phyloP scores from a whole-genome alignment of 805 yeast species.

The Nakazawaea sp. region DNA sequence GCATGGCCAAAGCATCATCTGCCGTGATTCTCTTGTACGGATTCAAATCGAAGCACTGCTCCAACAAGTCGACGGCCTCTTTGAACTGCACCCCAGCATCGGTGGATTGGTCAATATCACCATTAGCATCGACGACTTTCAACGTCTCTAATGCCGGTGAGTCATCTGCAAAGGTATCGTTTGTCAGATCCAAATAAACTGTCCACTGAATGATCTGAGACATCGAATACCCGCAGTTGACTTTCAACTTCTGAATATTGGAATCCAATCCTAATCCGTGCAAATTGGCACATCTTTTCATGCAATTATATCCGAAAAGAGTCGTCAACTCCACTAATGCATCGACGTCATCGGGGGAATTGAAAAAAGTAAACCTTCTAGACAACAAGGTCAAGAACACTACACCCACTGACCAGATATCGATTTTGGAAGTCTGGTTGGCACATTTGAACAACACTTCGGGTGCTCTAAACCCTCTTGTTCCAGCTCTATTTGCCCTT shows the following conservation, averaged over 20 bases:
- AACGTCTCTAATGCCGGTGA: constrained; percentile 67
- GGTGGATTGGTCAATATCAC: constrained; percentile 28
- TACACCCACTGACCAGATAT: constrained; percentile 91
- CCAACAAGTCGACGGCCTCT: constrained; percentile 47
- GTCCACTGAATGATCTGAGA: constrained; percentile 36
- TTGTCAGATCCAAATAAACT: constrained; percentile 38
- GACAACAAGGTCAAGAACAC: constrained; percentile 72
- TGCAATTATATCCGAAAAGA: constrained; percentile 67
- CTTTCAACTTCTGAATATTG: constrained; percentile 43
- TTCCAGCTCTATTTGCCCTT: constrained; percentile 95
- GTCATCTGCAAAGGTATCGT: constrained; percentile 60
- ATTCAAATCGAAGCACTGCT: constrained; percentile 52
- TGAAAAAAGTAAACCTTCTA: constrained; percentile 87
- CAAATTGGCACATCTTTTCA: constrained; percentile 70
- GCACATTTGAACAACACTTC: constrained; percentile 86
- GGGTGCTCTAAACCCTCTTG: constrained; percentile 92
- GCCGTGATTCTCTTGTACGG: constrained; percentile 53
- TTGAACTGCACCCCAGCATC: constrained; percentile 29
- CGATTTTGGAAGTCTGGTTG: constrained; percentile 74
- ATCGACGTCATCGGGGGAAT: constrained; percentile 89
- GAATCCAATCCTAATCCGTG: constrained; percentile 89
- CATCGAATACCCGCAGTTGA: constrained; percentile 29
- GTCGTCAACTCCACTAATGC: constrained; percentile 81
- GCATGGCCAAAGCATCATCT: constrained; percentile 44
- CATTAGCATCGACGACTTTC: constrained; percentile 37